These are phyloP conservation scores for Ampelocalamus luodianensis DNA, from an alignment of 176 grass and related monocot genomes.

Conservation along the genomic window DNA sequence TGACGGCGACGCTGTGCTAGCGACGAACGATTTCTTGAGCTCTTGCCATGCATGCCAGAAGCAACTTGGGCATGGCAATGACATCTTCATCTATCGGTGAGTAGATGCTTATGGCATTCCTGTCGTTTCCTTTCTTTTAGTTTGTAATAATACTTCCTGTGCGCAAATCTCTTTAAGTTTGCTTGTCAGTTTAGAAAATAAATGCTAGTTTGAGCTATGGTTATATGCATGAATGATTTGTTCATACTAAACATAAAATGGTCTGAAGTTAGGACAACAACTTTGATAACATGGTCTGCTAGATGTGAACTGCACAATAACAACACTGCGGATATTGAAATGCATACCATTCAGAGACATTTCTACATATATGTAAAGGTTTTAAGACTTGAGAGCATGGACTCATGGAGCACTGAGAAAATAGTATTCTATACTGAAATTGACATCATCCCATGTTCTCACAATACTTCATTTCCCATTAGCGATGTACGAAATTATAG, in stretches of 20 bases:
- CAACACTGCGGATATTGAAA: not conserved
- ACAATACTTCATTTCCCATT: not conserved
- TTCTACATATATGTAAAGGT: not conserved
- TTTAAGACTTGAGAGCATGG: not conserved
- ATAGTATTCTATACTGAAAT: not conserved
- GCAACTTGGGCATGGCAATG: conserved; percentile 55
- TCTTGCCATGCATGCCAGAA: conserved; percentile 76
- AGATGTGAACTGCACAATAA: not conserved
- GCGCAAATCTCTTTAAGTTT: not conserved
- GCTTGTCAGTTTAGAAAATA: conserved; percentile 29
- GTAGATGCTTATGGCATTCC: conserved; percentile 26
- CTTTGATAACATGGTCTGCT: conserved; percentile 24
- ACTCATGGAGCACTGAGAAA: not conserved
- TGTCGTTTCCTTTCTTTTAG: not conserved
- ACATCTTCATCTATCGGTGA: conserved; percentile 67
- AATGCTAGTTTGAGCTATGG: not conserved
- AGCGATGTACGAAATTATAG: not conserved
- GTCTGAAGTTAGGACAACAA: not conserved
- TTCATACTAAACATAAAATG: conserved; percentile 37
- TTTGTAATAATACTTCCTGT: not conserved
- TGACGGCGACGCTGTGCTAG: conserved; percentile 5
- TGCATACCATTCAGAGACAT: not conserved
- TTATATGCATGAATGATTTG: not conserved
- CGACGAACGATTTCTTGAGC: conserved; percentile 51
- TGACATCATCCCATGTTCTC: not conserved